phyloP scores from a whole-genome alignment of 2,329 filamentous ascomycete species.

The Aspergillus japonicus region DNA sequence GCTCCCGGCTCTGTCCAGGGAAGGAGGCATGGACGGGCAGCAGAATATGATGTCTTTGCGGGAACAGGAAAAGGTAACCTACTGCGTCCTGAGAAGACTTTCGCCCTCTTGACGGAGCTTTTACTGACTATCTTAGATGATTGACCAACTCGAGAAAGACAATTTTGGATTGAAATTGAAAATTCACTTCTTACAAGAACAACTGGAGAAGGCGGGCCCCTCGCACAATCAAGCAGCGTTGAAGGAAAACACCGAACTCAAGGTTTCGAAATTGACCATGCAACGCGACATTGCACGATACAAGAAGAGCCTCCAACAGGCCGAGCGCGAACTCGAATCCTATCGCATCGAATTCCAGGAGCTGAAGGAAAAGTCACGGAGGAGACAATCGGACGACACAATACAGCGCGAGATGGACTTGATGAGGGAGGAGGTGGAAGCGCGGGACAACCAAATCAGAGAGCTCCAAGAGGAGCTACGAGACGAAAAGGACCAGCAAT shows the following conservation, averaged over 20 bases:
- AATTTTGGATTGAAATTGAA: conserved; percentile 97
- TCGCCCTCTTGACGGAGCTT: too few species aligned
- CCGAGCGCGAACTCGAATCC: conserved; percentile 81
- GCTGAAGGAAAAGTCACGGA: conserved; percentile 77
- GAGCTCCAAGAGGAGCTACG: conserved; percentile 55
- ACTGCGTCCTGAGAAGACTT: neutral
- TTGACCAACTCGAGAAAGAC: conserved; percentile 96
- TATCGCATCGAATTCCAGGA: conserved; percentile 80
- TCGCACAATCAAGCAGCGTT: conserved; percentile 86
- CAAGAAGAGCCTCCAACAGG: conserved; percentile 76
- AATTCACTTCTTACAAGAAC: conserved; percentile 94
- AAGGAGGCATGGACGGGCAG: conserved; percentile 69
- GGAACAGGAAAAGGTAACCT: conserved; percentile 80
- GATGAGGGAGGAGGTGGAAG: conserved; percentile 51
- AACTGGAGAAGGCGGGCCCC: conserved; percentile 79
- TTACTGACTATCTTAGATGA: conserved; percentile 51
- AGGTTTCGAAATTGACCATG: conserved; percentile 88
- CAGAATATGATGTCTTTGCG: conserved; percentile 82
- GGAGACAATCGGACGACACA: conserved; percentile 69
- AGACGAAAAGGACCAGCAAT: conserved; percentile 54
- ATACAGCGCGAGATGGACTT: conserved; percentile 61
- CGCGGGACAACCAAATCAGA: conserved; percentile 45
- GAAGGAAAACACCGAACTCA: conserved; percentile 93
- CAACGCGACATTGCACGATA: conserved; percentile 82
- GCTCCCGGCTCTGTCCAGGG: conserved; percentile 66